Evolutionary conservation across 495 filamentous ascomycete species (phyloP).

Genomic region (Penicillium salamii): DNA sequence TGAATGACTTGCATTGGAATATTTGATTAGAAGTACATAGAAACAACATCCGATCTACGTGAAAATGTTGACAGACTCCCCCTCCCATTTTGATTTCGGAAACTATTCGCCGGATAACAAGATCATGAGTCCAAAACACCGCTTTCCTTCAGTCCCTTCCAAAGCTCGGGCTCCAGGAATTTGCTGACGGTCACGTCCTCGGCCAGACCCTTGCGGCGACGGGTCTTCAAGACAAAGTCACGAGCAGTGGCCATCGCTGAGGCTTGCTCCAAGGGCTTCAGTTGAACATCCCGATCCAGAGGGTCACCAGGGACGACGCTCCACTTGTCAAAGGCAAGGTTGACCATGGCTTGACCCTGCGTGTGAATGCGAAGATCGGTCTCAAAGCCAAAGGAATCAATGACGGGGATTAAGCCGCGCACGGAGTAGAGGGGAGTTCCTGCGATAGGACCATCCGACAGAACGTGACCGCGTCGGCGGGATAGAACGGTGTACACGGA

Average conservation of each 20-base stretch:
- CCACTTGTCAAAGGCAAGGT: constrained; percentile 95
- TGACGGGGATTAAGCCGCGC: constrained; percentile 86
- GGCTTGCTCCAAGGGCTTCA: constrained; percentile 83
- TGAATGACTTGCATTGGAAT: constrained; percentile 9
- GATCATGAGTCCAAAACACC: constrained; percentile 74
- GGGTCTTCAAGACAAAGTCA: constrained; percentile 95
- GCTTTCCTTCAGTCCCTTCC: constrained; percentile 81
- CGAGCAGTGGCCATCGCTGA: constrained; percentile 80
- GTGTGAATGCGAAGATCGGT: constrained; percentile 96
- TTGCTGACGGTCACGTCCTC: constrained; percentile 95
- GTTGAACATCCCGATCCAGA: constrained; percentile 78
- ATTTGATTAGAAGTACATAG: constrained; percentile 19
- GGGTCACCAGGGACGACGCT: constrained; percentile 93
- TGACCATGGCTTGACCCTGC: constrained; percentile 85
- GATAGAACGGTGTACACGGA: constrained; percentile 90
- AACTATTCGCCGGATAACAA: too few relatives aligned
- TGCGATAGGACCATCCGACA: constrained; percentile 88
- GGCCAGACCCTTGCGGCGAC: constrained; percentile 86
- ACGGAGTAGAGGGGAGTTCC: constrained; percentile 95
- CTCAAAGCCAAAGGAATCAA: constrained; percentile 96
- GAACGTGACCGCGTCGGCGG: constrained; percentile 83
- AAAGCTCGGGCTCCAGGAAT: constrained; percentile 92
- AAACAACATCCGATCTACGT: constrained; percentile 3
- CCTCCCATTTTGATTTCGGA: constrained; percentile 3
- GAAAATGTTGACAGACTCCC: constrained; percentile 8